These are phyloP conservation scores for Phaeodactylum tricornutum DNA, from an alignment of 108 stramenopile species.

Conservation along the genomic window DNA sequence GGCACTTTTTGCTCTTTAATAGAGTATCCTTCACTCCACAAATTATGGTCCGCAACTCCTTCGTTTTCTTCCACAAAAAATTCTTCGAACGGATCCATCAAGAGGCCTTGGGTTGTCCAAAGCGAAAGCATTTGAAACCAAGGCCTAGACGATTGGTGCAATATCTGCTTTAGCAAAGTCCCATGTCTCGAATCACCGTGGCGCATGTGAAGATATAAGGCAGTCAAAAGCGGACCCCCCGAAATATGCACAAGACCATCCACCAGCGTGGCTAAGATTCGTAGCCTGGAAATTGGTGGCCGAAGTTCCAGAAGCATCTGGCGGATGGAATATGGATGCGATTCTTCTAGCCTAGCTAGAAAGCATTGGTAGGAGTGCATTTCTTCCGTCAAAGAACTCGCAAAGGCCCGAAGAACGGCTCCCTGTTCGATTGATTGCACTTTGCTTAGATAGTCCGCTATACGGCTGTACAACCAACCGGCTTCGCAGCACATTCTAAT, in stretches of 20 bases:
- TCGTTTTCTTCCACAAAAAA: constrained; percentile 56
- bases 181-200: constrained; percentile 75
- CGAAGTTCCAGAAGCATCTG: constrained; percentile 55
- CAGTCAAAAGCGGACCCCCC: constrained; percentile 78
- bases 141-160: constrained; percentile 44
- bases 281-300: constrained; percentile 41
- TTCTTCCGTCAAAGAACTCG: constrained; percentile 53
- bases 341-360: constrained; percentile 62
- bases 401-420: constrained; percentile 60
- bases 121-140: constrained; percentile 59
- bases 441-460: constrained; percentile 34
- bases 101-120: constrained; percentile 62
- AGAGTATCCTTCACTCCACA: constrained; percentile 75
- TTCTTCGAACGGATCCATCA: constrained; percentile 61
- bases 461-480: constrained; percentile 72
- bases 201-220: constrained; percentile 55
- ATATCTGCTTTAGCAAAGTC: constrained; percentile 51
- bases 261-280: constrained; percentile 58
- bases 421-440: constrained; percentile 27
- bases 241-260: constrained; percentile 49
- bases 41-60: constrained; percentile 10
- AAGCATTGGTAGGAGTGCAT: constrained; percentile 59
- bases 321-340: constrained; percentile 47
- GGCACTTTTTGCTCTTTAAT: constrained; percentile 63
- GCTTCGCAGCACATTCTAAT: constrained; percentile 62